Base-by-base conservation (phyloP, 208 protist species). In the Leishmania guyanensis region DNA sequence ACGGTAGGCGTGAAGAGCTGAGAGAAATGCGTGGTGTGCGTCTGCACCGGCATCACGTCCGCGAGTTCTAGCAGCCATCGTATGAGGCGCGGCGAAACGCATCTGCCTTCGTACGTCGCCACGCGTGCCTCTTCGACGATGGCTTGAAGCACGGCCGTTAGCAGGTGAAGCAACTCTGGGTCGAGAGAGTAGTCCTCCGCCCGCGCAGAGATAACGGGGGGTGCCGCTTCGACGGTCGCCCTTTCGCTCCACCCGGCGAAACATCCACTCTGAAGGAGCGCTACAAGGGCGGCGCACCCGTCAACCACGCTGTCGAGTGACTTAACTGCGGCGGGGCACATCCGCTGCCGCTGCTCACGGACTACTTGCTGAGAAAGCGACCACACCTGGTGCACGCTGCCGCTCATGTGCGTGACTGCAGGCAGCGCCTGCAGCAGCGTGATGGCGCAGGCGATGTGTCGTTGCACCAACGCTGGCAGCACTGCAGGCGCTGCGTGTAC, bases 241-340 rank as follows among this genome's bases (percentile, higher is more conserved):
- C 51, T 48, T 33, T 16, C 10, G 51, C n/a, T 56, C 22, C 9
- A 4, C 12, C 62, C 51, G 51, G 29, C 46, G 51, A 26, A 39
- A 46, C 33, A 62, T 3, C 60, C 76, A 43, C 76, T 78, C 48
- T n/a, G 76, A 69, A 79, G 46, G 22, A 79, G 46, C 12, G 58
- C 62, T 50, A 71, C 76, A n/a, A 79, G 48, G n/a, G 48, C 50
- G 22, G 76, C 76, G 36, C 75, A 78, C 26, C 43, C 58, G 46
- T 58, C 29, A 33, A 78, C 26, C 26, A 56, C 56, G 39, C 74
- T 12, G 14, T 56, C 51, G 1, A 46, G 48, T 9, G 72, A 17
- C 29, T n/a, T 43, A 0, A 5, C 72, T 20, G 29, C 33, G 33
- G 51, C 72, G 12, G 51, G 22, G 51, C 51, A 20, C 36, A 78